Percentiles rank a stretch among this genome's conserved stretches.
Evolutionary conservation across 2,329 filamentous ascomycete genomes (phyloP).

Genomic region (Colletotrichum horii): DNA sequence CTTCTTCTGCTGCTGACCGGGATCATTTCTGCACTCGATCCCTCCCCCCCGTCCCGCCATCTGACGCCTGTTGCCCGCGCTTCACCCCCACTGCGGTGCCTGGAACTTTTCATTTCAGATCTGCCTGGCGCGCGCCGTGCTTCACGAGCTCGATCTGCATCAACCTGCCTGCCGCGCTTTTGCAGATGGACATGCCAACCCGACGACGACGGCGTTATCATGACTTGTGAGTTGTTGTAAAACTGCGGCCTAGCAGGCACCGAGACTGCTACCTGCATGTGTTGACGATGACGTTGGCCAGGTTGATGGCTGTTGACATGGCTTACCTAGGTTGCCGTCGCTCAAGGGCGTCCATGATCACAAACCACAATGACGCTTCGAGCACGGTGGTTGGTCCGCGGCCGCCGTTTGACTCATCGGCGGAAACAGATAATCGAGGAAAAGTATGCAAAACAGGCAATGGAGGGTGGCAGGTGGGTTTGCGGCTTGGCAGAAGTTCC

Average conservation of each 20-base stretch:
- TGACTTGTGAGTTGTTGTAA: not conserved
- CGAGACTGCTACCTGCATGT: not conserved
- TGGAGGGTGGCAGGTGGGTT: conserved; percentile 13
- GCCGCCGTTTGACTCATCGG: conserved; percentile 16
- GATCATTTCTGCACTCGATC: not conserved
- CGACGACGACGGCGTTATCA: not conserved
- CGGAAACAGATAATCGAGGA: not conserved
- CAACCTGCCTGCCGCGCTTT: not conserved
- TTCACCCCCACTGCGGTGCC: not conserved
- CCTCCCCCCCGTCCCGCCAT: not conserved
- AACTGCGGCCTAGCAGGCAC: not conserved
- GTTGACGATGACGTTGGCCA: not conserved
- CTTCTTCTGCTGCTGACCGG: not conserved
- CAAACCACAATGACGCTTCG: not conserved
- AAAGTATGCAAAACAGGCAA: not conserved
- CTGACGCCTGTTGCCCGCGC: not conserved
- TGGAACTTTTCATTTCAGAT: not conserved
- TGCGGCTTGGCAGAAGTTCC: conserved; percentile 19
- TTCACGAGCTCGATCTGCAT: not conserved
- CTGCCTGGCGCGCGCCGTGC: not conserved
- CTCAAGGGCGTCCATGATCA: not conserved
- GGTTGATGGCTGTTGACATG: not conserved
- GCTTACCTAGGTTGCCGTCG: not conserved
- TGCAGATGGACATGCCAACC: not conserved
- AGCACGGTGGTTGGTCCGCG: not conserved